Percentiles rank a stretch among this genome's conserved stretches.
These are phyloP conservation scores for Raddia distichophylla DNA, from an alignment of 176 grass and related monocot genomes.

Conservation along the genomic window DNA sequence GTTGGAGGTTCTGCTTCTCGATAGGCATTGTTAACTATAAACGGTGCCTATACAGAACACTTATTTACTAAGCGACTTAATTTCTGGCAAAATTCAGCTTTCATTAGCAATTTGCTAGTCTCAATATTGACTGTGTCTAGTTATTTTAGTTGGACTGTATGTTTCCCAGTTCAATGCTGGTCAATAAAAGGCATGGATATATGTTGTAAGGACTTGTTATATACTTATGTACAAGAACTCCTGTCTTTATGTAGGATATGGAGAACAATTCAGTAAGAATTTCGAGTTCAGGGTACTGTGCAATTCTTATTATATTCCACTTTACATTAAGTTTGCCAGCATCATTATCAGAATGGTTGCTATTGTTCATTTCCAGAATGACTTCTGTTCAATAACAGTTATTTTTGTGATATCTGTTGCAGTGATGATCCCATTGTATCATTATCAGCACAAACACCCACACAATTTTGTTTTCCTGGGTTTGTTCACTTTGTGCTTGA, in stretches of 20 bases:
- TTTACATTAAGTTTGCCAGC: background rate
- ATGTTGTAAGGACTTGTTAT: background rate
- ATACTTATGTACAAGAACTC: background rate
- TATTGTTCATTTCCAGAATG: conserved; percentile 7
- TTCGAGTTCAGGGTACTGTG: background rate
- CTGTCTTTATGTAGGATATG: background rate
- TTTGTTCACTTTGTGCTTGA: conserved; percentile 89
- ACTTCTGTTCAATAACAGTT: conserved; percentile 13
- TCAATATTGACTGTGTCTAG: background rate
- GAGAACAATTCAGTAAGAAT: background rate
- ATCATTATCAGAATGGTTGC: background rate
- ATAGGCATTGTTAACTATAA: background rate
- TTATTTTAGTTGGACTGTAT: conserved; percentile 4
- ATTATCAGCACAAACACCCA: conserved; percentile 94
- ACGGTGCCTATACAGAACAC: background rate
- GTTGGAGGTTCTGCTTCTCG: background rate
- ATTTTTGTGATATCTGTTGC: conserved; percentile 34
- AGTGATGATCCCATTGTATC: conserved; percentile 90
- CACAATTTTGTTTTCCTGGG: conserved; percentile 89
- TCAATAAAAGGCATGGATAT: background rate
- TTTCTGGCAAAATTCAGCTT: conserved; percentile 11
- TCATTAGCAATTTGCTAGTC: background rate
- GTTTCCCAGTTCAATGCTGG: background rate
- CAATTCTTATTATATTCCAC: background rate
- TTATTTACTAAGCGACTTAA: background rate